Conservation (phyloP, 1,284 basidiomycete species). For the Sanghuangporus sanghuang region DNA sequence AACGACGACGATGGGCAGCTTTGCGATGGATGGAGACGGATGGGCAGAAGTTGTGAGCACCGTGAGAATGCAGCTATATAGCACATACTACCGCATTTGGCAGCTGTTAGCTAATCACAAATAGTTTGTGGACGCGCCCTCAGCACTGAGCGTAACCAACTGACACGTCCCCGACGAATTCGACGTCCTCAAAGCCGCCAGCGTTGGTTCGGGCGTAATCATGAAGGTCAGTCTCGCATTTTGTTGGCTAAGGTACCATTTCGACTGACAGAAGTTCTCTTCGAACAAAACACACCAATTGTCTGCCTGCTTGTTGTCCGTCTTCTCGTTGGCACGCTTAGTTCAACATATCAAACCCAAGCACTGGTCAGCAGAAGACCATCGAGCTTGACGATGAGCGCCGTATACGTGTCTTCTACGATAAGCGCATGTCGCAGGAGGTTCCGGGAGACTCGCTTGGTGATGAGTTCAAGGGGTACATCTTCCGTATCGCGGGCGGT, state of each 20-base stretch:
- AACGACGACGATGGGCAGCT: not conserved
- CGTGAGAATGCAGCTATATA: not conserved
- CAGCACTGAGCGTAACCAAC: not conserved
- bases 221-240: no score
- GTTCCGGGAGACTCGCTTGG: slow-evolving; percentile 89
- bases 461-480: slow-evolving; percentile 96
- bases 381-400: slow-evolving; percentile 93
- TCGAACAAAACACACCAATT: no score
- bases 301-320: no score
- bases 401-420: slow-evolving; percentile 89
- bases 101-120: not conserved
- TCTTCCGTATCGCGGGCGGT: slow-evolving; percentile 95
- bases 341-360: slow-evolving; percentile 83
- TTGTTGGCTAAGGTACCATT: no score
- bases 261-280: no score
- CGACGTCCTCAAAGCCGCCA: no score
- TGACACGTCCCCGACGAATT: not conserved
- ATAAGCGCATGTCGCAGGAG: slow-evolving; percentile 96
- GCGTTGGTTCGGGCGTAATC: no score
- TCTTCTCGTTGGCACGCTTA: slow-evolving; percentile 26
- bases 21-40: not conserved
- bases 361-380: slow-evolving; percentile 69
- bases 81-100: not conserved
- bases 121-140: not conserved
- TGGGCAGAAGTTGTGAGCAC: not conserved